Evolutionary conservation across 306 rosid species (phyloP), one percentile per base, ranked within the genome.

Genomic region (Malus domestica): DNA sequence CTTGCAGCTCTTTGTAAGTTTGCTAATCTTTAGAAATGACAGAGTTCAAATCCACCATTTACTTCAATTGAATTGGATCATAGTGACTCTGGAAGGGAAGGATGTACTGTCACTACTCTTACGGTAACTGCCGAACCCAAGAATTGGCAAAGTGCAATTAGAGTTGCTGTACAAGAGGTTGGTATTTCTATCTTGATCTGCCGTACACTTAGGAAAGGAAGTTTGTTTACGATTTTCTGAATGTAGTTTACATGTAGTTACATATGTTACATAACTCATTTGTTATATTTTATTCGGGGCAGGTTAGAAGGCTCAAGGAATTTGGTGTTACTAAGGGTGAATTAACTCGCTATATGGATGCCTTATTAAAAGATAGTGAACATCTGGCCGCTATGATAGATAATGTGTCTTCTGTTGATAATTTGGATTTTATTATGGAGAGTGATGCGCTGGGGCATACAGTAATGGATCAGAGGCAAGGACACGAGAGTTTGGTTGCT

Each of bases 41-140:
- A 95, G 99, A 92, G 99, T 87, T 95, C 97, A 78, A 92, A 95
- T 83, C 99, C 99, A 60, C 99, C 99, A 18, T 95, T 95, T 85
- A 92, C 99, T 62, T 90, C 99, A 76, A 89, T 95, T 79, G 97
- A 95, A 84, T 86, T 95, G 87, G 99, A 95, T 75, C 99, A 95
- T 82, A 95, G 99, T 83, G 99, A 95, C 86, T 95, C 99, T 74
- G 99, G 99, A 84, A 87, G 99, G 88, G 99, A 95, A 87, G 99
- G 97, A 82, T 95, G 99, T 73, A 95, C 99, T 13, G 99, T 95
- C 83, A 95, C 99, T 70, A 95, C 99, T 78, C 99, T 95, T 71
- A 95, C 97, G 54, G 92, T 95, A 79, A 90, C 88, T 67, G 97
- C 99, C 35, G 99, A 92, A 83, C 99, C 99, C 22, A 92, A 88